Percentiles rank a stretch among this genome's conserved stretches.
Conservation (phyloP, 805 yeast species). For the Candida andamanensis region DNA sequence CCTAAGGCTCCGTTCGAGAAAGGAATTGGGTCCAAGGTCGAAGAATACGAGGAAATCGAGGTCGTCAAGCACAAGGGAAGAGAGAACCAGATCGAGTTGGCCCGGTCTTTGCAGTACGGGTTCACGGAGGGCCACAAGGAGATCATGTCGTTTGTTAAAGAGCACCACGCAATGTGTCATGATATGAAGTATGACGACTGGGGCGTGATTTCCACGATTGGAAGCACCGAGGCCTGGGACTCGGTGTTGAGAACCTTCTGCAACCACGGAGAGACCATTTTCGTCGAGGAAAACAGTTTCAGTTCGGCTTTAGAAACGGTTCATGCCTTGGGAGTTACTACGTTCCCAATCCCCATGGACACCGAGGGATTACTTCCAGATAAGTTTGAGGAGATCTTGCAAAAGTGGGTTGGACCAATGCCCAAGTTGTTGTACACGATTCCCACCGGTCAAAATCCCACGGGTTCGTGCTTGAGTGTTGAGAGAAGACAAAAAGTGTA, state of each 20-base stretch:
- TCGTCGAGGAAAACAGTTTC: conserved; percentile 80
- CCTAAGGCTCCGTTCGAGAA: conserved; percentile 76
- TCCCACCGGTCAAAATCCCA: conserved; percentile 97
- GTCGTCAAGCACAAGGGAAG: conserved; percentile 30
- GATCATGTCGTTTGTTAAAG: conserved; percentile 59
- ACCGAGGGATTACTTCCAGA: conserved; percentile 73
- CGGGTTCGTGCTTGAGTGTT: conserved; percentile 75
- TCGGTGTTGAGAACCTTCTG: conserved; percentile 72
- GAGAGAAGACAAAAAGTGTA: conserved; percentile 79
- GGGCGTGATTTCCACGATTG: conserved; percentile 67
- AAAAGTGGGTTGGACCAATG: conserved; percentile 66
- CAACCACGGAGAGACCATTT: conserved; percentile 73
- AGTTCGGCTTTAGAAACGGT: conserved; percentile 83
- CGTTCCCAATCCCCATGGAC: conserved; percentile 76
- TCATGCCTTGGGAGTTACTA: conserved; percentile 60
- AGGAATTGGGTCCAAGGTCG: conserved; percentile 68
- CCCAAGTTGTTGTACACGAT: conserved; percentile 89
- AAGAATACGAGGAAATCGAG: conserved; percentile 38
- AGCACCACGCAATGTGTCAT: conserved; percentile 61
- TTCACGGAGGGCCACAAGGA: conserved; percentile 76
- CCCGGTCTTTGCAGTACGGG: conserved; percentile 91
- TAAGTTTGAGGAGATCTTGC: conserved; percentile 54
- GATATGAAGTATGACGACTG: conserved; percentile 52
- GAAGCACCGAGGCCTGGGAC: conserved; percentile 91
- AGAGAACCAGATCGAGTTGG: conserved; percentile 59